phyloP scores from a whole-genome alignment of 306 rosid species.

The Lathyrus aphaca region DNA sequence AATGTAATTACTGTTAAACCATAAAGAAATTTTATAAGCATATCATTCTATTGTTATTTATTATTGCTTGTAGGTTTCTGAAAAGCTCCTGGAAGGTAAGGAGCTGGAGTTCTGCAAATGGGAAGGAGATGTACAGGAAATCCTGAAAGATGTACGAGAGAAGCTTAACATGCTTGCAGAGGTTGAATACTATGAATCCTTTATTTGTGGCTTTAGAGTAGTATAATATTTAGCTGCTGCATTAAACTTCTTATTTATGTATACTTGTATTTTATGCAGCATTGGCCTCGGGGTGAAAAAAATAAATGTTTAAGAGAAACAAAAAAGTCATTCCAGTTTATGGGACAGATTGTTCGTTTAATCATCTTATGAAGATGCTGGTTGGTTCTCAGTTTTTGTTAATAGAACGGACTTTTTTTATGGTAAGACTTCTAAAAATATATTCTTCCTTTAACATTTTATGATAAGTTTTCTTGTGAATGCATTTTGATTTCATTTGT shows the following conservation, averaged over 20 bases:
- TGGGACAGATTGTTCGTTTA: conserved; percentile 82
- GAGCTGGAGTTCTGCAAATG: conserved; percentile 75
- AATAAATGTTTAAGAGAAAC: conserved; percentile 85
- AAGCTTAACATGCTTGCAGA: conserved; percentile 82
- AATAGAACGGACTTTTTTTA: conserved; percentile 13
- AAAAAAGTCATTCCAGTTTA: conserved; percentile 66
- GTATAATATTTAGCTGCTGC: conserved; percentile 13
- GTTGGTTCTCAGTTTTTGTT: conserved; percentile 13
- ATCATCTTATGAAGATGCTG: conserved; percentile 56
- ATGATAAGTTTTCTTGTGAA: no score
- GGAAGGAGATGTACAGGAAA: conserved; percentile 66
- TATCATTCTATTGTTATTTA: conserved; percentile 13
- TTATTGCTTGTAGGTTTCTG: conserved; percentile 61
- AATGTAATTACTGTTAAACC: no score
- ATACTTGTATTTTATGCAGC: conserved; percentile 53
- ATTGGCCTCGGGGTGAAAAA: conserved; percentile 80
- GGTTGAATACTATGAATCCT: conserved; percentile 50
- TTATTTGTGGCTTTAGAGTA: conserved; percentile 25
- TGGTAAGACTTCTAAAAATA: conserved; percentile 36
- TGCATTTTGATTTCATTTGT: conserved; percentile 7
- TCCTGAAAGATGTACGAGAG: conserved; percentile 70
- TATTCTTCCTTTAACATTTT: conserved; percentile 14
- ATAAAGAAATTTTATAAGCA: no score
- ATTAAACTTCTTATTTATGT: conserved; percentile 19
- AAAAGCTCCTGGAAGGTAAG: conserved; percentile 69